Conservation (phyloP, 1,284 basidiomycete genomes). For the Malassezia dermatis region DNA sequence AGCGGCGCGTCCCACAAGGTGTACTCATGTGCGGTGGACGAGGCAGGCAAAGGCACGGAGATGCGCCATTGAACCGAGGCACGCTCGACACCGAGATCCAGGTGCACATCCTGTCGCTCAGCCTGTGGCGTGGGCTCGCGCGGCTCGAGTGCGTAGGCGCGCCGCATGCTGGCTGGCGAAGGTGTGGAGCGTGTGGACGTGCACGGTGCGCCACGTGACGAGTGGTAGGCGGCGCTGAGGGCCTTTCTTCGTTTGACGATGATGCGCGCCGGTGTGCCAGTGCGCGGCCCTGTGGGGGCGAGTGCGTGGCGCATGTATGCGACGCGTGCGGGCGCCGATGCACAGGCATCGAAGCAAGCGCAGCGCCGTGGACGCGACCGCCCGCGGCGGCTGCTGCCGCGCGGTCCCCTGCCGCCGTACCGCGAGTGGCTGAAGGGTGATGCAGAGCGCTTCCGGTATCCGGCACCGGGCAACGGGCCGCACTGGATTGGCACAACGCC, state of each 20-base stretch:
- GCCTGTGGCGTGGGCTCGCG: not conserved
- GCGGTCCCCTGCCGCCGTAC: slow-evolving; percentile 26
- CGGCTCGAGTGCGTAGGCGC: not conserved
- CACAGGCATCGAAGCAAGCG: not conserved
- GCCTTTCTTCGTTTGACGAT: not conserved
- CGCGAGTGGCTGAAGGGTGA: slow-evolving; percentile 33
- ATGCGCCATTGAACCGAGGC: not conserved
- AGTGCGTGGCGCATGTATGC: not conserved
- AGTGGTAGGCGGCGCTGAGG: not conserved
- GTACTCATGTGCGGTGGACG: not conserved
- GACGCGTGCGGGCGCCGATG: not conserved
- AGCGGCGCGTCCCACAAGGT: not conserved
- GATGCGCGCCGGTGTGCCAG: not conserved
- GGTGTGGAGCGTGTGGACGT: not conserved
- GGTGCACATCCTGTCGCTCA: not conserved
- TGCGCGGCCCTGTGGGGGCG: not conserved
- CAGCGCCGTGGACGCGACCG: not conserved
- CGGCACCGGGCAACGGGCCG: slow-evolving; percentile 32
- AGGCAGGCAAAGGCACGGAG: not conserved
- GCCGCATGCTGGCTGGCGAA: not conserved
- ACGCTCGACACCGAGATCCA: not conserved
- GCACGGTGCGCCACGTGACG: not conserved
- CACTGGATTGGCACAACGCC: slow-evolving; percentile 44
- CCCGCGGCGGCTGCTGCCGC: not conserved
- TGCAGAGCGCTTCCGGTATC: slow-evolving; percentile 30